Base-by-base conservation (phyloP, 2,329 filamentous ascomycete genomes). In the Fusarium nodosum region DNA sequence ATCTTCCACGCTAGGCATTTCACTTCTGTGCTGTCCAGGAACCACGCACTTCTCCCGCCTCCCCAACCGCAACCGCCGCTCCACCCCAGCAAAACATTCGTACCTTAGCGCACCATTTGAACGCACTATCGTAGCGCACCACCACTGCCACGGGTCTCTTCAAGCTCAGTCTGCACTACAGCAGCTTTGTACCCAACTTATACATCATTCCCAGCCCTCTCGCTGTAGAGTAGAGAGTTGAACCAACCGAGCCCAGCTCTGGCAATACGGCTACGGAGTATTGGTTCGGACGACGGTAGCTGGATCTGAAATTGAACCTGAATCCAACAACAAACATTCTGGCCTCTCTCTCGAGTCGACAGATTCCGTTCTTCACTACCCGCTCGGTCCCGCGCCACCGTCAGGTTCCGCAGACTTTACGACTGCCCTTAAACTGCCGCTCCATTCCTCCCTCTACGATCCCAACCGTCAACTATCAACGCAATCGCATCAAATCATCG, bases 1-100 rank as follows among this genome's bases (percentile, higher is more conserved):
- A 64, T 44, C 69, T 57, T 74, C 75, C 77, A 78, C 77, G 77
- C 77, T 71, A 72, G 63, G 60, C 60, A 60, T 67, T 64, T 65
- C 69, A 55, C 51, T 66, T 66, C 34, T 39, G 48, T 52, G 34
- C 48, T 69, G 62, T 66, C 42, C 69, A 71, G 66, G 70, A 61
- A 73, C 68, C 64, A 63, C 66, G 55, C 58, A 48, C 52, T 68
- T 66, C 56, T 69, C 53, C 66, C 65, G 42, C 36, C 59, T 66
- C 63, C 67, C 57, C 66, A 73, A 66, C 56, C 54, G 22, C 41
- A 57, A 69, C 52, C 66, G 48, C 52, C 60, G 68, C 66, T 72
- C 72, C 69, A 74, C 69, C 63, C 33, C 69, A 72, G 69, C 64
- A 63, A 70, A 71, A 68, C 67, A 71, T 66, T 65, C 62, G 47